Evolutionary conservation across 352 stramenopile species (phyloP), one percentile per base, ranked within the genome.

Genomic region (Globisporangium lucens): DNA sequence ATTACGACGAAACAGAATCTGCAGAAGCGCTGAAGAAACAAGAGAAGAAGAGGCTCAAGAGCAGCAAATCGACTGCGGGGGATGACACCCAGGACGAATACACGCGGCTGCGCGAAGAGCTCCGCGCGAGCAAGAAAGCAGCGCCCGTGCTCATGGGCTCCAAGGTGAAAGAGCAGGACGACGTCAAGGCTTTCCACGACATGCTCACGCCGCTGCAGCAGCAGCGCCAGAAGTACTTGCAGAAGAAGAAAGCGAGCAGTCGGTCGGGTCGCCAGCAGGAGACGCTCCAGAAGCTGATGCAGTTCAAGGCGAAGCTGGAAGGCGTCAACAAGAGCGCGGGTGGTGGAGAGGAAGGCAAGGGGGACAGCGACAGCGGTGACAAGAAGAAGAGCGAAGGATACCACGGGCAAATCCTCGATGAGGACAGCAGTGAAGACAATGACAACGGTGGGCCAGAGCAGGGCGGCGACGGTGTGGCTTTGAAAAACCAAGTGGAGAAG

Each of bases 151-250:
- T 89, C 13, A 78, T 89, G 65, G 82, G 82, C 1, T 70, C 81
- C 24, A 86, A 90, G 66, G 76, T 83, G 3, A 82, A 85, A 24
- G 79, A 86, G 30, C 73, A 80, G 56, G 79, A 93, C 5, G 72
- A 76, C 12, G 80, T 78, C 3, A 78, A 83, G 33, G 78, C 83
- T 2, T 81, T 77, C 30, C 75, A 89, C 53, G 80, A 94, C 41
- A 89, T 93, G 78, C 68, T 94, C 17, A 92, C 84, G 24, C 86
- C 86, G 10, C 66, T 93, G 46, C 86, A 94, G 61, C 81, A 91
- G 53, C 82, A 90, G 49, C 82, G 87, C 4, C 75, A 83, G 65
- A 92, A 92, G 69, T 91, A 85, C 53, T 55, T 91, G 38, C 75
- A 86, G 66, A 68, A 78, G 29, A 93, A 91, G 60, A 89, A 90